Evolutionary conservation across 108 stramenopile genomes (phyloP), one percentile per base, ranked within the genome.

Genomic region (Cyclotella sp.): DNA sequence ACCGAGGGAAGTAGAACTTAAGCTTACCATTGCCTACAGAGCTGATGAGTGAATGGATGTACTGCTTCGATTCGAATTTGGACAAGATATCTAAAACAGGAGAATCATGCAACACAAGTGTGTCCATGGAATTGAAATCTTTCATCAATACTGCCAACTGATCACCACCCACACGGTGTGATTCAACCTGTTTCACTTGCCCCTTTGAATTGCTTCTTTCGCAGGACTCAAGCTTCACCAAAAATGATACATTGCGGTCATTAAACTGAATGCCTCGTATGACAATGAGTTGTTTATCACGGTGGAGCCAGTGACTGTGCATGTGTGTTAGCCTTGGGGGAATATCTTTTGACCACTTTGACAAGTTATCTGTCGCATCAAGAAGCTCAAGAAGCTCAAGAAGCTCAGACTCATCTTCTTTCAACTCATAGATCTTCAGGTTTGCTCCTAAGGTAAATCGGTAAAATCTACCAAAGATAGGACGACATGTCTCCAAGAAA

Each of bases 221-320:
- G 22, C 24, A 58, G 24, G 26, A 27, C 9, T 55, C 54, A 4
- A 75, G 55, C 65, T 49, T 45, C 11, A 75, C 53, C 9, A 75
- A 34, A 28, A 42, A 75, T 30, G 75, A 72, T 28, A 84, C 68
- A 22, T 58, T 44, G 18, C 77, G 76, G 21, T 85, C 54, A 19
- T 63, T 54, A 49, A 82, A 87, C 22, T 34, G 13, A 39, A 67
- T 60, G 28, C 69, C 70, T 13, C 86, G 73, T 7, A 87, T 18
- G 7, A 82, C 70, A 30, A 84, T 73, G 16, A 68, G 42, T 24
- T 71, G 21, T 10, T 68, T 54, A 19, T 78, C 57, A 0, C 86
- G 75, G 16, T 27, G 74, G 26, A 84, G 41, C 86, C 86, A 87
- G 60, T 87, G 86, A 66, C 80, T 84, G 59, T 84, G 83, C 79